Base-by-base conservation (phyloP, 208 protist genomes). In the Acanthamoeba castellanii region DNA sequence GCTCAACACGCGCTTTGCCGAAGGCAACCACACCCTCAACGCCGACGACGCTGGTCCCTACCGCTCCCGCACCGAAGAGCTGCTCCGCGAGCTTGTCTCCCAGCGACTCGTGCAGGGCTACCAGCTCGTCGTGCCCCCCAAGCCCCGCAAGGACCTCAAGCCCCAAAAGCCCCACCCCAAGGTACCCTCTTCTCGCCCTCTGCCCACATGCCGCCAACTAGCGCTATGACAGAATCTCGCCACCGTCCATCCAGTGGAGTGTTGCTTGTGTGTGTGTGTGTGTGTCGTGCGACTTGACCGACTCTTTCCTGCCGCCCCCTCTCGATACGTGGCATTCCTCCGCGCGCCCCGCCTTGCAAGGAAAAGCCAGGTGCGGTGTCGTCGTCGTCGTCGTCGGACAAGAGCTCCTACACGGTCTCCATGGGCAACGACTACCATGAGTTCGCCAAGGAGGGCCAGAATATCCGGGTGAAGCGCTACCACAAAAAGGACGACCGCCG, bases 41-140 rank as follows among this genome's bases (percentile, higher is more conserved):
- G 55, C 85, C 1, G 96, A 97, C 82, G 96, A 97, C 7, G 92
- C 81, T 66, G 89, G 89, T 16, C 84, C 95, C 25, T 97, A 97
- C 84, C 34, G 61, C 5, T 92, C 95, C 30, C 88, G 93, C n/a
- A 95, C 93, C 22, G 95, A 97, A 42, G 81, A 66, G 1, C 68
- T 97, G 13, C 55, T 97, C 42, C 85, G 94, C 18, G 97, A 97
- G 81, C 50, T 98, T 27, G 95, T 98, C 6, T 96, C 95, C 3
- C 97, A 98, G 87, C 95, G 97, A 32, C 91, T 97, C 1, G 96
- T 92, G 0, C 96, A 97, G 84, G 96, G 95, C 50, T 97, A 97
- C 93, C 96, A 97, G 81, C 45, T 97, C 18, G 70, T 97, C 3
- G 85, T 97, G 70, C 37, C 88, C 16, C 92, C 92, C 27, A 74